Conservation (phyloP, 2,329 filamentous ascomycete species). For the Diaporthe amygdali region DNA sequence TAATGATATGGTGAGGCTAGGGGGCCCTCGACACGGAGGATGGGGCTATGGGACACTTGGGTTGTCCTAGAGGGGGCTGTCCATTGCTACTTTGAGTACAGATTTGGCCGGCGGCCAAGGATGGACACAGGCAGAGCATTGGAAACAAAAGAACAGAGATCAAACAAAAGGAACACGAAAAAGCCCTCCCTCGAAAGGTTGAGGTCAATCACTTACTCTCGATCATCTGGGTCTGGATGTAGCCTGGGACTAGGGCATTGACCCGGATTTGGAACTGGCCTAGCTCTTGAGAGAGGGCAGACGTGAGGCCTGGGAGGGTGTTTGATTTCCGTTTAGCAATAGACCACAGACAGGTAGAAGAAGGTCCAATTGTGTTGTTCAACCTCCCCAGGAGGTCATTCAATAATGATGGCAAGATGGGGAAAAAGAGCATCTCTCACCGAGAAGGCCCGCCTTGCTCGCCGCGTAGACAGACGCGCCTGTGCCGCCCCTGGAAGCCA, state of each 20-base stretch:
- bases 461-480: slow-evolving; percentile 78
- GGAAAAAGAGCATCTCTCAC: slow-evolving; percentile 46
- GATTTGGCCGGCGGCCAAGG: neutral
- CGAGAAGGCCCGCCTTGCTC: slow-evolving; percentile 80
- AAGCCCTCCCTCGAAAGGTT: neutral
- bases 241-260: slow-evolving; percentile 83
- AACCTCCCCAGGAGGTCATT: neutral
- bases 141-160: neutral
- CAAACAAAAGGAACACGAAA: slow-evolving; percentile 9
- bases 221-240: slow-evolving; percentile 83
- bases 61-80: neutral
- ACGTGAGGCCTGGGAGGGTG: slow-evolving; percentile 64
- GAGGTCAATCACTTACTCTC: slow-evolving; percentile 54
- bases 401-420: neutral
- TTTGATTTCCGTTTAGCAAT: slow-evolving; percentile 2
- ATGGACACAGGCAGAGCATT: neutral
- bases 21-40: slow-evolving; percentile 21
- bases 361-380: neutral
- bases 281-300: slow-evolving; percentile 68
- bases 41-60: slow-evolving; percentile 20
- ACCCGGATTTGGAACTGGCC: slow-evolving; percentile 69
- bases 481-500: slow-evolving; percentile 70
- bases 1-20: slow-evolving; percentile 13
- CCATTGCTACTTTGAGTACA: neutral
- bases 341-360: neutral